These are phyloP conservation scores for Cercospora canescens DNA, from an alignment of 2,329 filamentous ascomycete species.

Conservation along the genomic window DNA sequence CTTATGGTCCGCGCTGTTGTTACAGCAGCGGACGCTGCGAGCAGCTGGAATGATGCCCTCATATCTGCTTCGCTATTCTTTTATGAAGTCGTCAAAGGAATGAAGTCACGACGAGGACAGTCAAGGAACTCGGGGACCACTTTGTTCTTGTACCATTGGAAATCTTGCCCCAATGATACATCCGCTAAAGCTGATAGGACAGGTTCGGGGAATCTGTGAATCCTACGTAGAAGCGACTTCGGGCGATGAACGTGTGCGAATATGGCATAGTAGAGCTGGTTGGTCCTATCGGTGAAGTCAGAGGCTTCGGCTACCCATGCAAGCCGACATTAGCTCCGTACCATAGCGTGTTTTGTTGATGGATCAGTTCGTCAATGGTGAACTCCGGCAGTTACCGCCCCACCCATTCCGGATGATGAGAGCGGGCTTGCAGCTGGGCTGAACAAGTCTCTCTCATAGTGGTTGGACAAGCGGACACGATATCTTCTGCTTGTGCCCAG, in stretches of 20 bases:
- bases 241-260: not conserved
- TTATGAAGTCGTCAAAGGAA: not conserved
- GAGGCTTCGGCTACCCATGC: conserved; percentile 4
- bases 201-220: not conserved
- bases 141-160: not conserved
- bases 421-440: not conserved
- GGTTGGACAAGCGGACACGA: not conserved
- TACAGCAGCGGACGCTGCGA: conserved; percentile 1
- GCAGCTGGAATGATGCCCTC: not conserved
- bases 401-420: not conserved
- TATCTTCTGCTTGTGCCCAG: not conserved
- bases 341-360: not conserved
- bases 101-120: not conserved
- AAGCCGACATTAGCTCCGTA: conserved; percentile 4
- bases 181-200: not conserved
- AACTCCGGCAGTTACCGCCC: not conserved
- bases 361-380: not conserved
- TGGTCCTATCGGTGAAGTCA: conserved; percentile 10
- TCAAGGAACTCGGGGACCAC: not conserved
- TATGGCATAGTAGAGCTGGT: not conserved
- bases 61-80: not conserved
- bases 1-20: not conserved
- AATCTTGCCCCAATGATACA: not conserved
- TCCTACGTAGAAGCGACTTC: not conserved
- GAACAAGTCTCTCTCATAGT: not conserved